Conservation (phyloP, 768 basidiomycete species). For the Cystobasidium onofrii region DNA sequence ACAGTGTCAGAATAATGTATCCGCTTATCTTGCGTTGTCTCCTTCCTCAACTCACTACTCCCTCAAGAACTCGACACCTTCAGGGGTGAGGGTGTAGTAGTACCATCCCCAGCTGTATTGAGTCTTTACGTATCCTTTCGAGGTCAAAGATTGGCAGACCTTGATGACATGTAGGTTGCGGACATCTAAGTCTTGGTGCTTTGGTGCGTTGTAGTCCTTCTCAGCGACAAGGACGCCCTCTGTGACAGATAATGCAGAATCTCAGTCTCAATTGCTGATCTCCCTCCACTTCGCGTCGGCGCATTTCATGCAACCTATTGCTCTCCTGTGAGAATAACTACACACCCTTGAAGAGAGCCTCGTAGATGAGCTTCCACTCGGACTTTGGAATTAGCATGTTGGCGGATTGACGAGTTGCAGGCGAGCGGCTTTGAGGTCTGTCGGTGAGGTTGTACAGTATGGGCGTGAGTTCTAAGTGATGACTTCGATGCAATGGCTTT, state of each 20-base stretch:
- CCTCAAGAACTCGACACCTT: slow-evolving; percentile 93
- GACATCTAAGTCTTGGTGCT: slow-evolving; percentile 78
- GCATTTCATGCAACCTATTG: background rate
- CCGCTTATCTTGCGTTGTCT: slow-evolving; percentile 39
- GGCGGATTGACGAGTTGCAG: background rate
- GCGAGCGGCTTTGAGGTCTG: background rate
- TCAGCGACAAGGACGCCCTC: slow-evolving; percentile 99
- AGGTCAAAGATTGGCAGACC: slow-evolving; percentile 61
- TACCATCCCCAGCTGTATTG: slow-evolving; percentile 99
- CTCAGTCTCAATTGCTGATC: no score
- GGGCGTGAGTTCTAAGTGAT: no score
- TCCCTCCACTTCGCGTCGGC: no score
- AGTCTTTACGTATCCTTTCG: slow-evolving; percentile 86
- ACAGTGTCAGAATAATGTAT: background rate
- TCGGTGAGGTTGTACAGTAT: no score
- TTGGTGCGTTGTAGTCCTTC: slow-evolving; percentile 93
- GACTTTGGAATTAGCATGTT: slow-evolving; percentile 91
- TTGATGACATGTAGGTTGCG: slow-evolving; percentile 65
- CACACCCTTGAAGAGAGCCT: slow-evolving; percentile 98
- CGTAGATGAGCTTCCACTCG: slow-evolving; percentile 92
- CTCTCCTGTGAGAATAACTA: slow-evolving; percentile 27
- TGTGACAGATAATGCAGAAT: no score
- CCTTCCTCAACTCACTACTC: slow-evolving; percentile 55
- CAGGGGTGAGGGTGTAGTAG: slow-evolving; percentile 93
- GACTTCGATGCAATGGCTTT: no score